phyloP scores from a whole-genome alignment of 306 rosid genomes.

The Rubus parviflorus region DNA sequence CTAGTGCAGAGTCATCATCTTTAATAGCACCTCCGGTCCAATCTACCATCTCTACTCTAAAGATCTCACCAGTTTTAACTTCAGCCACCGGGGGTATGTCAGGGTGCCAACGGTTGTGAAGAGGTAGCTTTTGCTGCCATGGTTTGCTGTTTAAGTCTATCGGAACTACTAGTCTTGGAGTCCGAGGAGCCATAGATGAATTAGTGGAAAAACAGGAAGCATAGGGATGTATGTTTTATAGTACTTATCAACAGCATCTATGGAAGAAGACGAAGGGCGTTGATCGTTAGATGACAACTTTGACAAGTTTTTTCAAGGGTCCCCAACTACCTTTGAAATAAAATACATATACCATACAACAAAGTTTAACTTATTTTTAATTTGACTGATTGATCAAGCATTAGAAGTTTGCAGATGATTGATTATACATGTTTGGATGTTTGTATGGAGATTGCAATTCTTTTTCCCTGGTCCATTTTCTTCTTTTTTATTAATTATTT shows the following conservation, averaged over 20 bases:
- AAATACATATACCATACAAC: background rate
- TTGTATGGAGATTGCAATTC: background rate
- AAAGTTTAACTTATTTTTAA: background rate
- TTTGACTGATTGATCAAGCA: background rate
- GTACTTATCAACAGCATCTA: conserved; percentile 10
- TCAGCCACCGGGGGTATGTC: conserved; percentile 57
- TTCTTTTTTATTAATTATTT: background rate
- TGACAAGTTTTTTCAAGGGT: conserved; percentile 4
- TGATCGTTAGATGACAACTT: conserved; percentile 26
- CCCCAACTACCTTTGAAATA: background rate
- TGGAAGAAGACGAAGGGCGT: conserved; percentile 2
- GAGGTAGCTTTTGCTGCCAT: conserved; percentile 68
- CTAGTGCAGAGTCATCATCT: conserved; percentile 66
- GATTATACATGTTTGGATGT: background rate
- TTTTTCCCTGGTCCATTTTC: background rate
- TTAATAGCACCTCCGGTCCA: conserved; percentile 77
- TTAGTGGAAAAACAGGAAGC: background rate
- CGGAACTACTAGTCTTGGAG: conserved; percentile 55
- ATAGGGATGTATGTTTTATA: background rate
- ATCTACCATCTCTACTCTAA: conserved; percentile 77
- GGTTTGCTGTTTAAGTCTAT: conserved; percentile 68
- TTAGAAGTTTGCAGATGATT: background rate
- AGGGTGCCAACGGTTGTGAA: conserved; percentile 94
- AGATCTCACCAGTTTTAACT: conserved; percentile 46
- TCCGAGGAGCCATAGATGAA: conserved; percentile 64